phyloP scores from a whole-genome alignment of 2,329 filamentous ascomycete species.

The Clarireedia homoeocarpa region DNA sequence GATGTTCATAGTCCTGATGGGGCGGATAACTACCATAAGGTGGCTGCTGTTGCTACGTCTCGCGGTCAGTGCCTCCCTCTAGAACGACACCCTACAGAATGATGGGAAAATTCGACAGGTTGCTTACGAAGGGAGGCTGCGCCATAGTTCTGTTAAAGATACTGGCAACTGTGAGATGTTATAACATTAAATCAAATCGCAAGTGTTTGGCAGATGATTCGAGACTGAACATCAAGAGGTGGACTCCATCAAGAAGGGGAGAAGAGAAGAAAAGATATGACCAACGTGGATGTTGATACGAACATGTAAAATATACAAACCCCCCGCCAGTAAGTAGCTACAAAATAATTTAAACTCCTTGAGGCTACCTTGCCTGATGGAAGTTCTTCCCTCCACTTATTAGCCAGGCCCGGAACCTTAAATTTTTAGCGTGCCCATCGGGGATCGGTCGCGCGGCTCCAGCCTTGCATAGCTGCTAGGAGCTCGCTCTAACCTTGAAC shows the following conservation, averaged over 20 bases:
- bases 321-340: too few relatives aligned
- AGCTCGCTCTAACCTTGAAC: background rate
- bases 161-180: background rate
- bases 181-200: constrained; percentile 1
- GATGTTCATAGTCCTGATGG: background rate
- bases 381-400: background rate
- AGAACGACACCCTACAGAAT: background rate
- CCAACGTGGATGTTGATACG: background rate
- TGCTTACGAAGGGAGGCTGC: constrained; percentile 10
- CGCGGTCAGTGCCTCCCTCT: background rate
- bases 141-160: constrained; percentile 8
- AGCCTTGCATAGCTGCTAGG: constrained; percentile 4
- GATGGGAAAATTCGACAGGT: constrained; percentile 2
- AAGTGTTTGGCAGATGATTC: background rate
- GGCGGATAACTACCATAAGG: constrained; percentile 3
- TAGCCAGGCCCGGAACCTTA: constrained; percentile 4
- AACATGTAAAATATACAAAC: constrained; percentile 1
- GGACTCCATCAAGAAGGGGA: background rate
- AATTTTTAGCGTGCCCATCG: background rate
- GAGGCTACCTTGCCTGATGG: constrained; percentile 10
- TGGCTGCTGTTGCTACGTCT: constrained; percentile 2
- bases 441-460: constrained; percentile 1
- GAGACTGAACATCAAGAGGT: background rate
- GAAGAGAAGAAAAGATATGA: background rate
- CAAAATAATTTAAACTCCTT: constrained; percentile 1